These are phyloP conservation scores for Dipteronia sinensis DNA, from an alignment of 345 rosid species.

Conservation along the genomic window DNA sequence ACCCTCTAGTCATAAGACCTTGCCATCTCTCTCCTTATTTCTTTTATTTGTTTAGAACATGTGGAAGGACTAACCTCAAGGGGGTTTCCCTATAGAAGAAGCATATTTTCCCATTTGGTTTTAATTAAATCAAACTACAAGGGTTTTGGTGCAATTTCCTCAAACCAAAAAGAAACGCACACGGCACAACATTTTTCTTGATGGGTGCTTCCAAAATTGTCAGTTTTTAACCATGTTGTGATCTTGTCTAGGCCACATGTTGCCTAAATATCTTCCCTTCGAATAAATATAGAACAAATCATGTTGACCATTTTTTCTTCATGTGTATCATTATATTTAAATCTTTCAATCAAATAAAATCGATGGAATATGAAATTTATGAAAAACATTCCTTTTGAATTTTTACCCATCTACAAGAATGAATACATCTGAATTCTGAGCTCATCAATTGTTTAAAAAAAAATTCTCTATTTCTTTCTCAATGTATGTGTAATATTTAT, in stretches of 20 bases:
- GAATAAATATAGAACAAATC: neutral
- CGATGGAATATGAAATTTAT: too few species aligned
- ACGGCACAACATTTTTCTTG: neutral
- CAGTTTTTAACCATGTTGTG: neutral
- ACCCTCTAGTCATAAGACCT: too few species aligned
- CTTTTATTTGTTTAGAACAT: too few species aligned
- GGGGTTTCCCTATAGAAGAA: neutral
- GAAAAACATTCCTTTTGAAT: too few species aligned
- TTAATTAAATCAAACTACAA: too few species aligned
- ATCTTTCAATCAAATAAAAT: too few species aligned
- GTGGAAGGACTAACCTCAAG: neutral
- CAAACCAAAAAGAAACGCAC: neutral
- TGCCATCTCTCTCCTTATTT: too few species aligned
- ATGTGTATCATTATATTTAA: neutral
- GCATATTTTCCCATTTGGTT: too few species aligned
- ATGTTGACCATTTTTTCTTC: neutral
- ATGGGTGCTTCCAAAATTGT: neutral
- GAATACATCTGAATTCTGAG: too few species aligned
- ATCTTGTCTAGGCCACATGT: neutral
- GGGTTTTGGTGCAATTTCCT: neutral
- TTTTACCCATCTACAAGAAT: too few species aligned
- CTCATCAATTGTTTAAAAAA: too few species aligned
- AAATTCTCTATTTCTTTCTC: conserved; percentile 42
- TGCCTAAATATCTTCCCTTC: neutral
- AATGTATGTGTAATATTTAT: too few species aligned